Conservation (phyloP, 2,329 filamentous ascomycete genomes). For the Escovopsis sp. region DNA sequence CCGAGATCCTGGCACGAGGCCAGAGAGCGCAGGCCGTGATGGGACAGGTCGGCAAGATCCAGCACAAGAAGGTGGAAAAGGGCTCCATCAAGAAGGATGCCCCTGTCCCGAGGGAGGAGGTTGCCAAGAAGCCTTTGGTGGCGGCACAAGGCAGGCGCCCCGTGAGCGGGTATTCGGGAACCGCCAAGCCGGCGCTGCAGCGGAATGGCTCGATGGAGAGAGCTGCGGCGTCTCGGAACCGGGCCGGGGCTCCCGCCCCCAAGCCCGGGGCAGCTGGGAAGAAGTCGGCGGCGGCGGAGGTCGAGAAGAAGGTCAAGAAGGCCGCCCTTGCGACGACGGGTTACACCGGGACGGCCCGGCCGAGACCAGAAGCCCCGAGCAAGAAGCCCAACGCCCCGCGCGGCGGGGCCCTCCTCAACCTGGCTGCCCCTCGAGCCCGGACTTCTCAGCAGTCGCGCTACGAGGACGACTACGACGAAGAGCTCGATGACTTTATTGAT, state of each 20-base stretch:
- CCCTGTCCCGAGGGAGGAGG: slow-evolving; percentile 24
- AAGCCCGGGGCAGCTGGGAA: background rate
- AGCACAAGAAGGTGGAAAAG: slow-evolving; percentile 59
- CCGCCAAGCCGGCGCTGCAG: slow-evolving; percentile 15
- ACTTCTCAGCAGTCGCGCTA: slow-evolving; percentile 24
- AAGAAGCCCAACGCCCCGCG: slow-evolving; percentile 21
- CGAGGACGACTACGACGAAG: slow-evolving; percentile 48
- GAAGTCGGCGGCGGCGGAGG: slow-evolving; percentile 15
- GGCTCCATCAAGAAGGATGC: slow-evolving; percentile 32
- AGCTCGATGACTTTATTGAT: slow-evolving; percentile 47
- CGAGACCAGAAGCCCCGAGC: slow-evolving; percentile 26
- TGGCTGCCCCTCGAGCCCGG: slow-evolving; percentile 13
- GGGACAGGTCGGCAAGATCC: slow-evolving; percentile 54
- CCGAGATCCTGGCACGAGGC: slow-evolving; percentile 59
- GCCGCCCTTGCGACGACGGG: slow-evolving; percentile 47
- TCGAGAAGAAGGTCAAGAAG: slow-evolving; percentile 47
- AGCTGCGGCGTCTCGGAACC: slow-evolving; percentile 2
- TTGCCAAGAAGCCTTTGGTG: slow-evolving; percentile 16
- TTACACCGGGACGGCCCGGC: slow-evolving; percentile 49
- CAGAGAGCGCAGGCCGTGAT: slow-evolving; percentile 48
- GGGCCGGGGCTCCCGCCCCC: slow-evolving; percentile 1
- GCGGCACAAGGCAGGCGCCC: slow-evolving; percentile 7
- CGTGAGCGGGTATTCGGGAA: slow-evolving; percentile 16
- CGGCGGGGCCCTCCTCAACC: slow-evolving; percentile 27
- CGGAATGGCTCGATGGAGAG: slow-evolving; percentile 10